Evolutionary conservation across 331 rosid species (phyloP), one percentile per base, ranked within the genome.

Genomic region (Malus hybrid): DNA sequence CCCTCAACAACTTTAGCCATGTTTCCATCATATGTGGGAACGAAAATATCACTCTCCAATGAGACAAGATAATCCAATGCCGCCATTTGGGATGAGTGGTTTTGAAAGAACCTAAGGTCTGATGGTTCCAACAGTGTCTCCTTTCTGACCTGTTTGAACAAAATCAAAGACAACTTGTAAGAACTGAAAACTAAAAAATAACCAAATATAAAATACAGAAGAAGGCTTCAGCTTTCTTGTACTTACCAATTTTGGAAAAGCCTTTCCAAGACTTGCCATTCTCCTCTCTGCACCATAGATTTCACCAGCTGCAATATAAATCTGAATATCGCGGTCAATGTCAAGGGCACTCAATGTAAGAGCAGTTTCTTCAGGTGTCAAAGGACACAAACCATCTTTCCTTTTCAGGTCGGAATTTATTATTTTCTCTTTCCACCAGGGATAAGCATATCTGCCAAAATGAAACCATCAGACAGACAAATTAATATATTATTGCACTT

Each of bases 1-100:
- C 97, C 97, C 83, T 88, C 96, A 70, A 92, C 97, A 28, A 92
- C 97, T 84, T 90, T 92, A 74, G 97, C 97, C 97, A 92, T 92
- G 80, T 92, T 92, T 84, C 97, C 97, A 60, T 92, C 97, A 84
- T 90, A 92, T 20, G 97, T 92, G 73, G 97, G 97, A 77, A 90
- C 90, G 85, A 91, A 91, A 42, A 89, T 91, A 81, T 91, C 96
- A 42, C 97, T 91, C 86, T 91, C 93, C 77, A 89, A 77, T 19
- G 96, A 90, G 67, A 92, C 97, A 18, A 92, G 93, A 80, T 90
- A 90, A 88, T 92, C 97, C 83, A 90, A 81, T 44, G 97, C 97
- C 16, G 97, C 97, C 97, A 92, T 92, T 83, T 92, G 97, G 74
- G 97, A 92, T 59, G 97, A 92, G 79, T 92, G 97, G 73, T 92